Evolutionary conservation across 2,329 filamentous ascomycete species (phyloP).

Genomic region (Amesomyces nigricolor): DNA sequence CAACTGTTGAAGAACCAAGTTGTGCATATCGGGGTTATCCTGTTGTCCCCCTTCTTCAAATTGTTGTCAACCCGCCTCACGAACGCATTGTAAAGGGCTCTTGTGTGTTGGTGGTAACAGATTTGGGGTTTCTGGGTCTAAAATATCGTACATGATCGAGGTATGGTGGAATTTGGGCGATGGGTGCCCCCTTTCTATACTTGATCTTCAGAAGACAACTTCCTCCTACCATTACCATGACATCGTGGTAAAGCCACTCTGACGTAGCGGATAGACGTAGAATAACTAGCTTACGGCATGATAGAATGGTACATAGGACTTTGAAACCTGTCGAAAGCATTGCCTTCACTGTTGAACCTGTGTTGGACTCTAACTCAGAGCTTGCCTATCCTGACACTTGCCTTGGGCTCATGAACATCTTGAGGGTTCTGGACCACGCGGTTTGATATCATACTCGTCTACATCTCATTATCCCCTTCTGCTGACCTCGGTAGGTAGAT

Average conservation of each 20-base stretch:
- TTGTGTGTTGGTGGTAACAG: conserved; percentile 55
- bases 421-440: too few relatives aligned
- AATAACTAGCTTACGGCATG: conserved; percentile 44
- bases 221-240: too few relatives aligned
- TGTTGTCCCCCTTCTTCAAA: conserved; percentile 50
- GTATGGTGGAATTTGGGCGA: conserved; percentile 53
- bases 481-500: neutral
- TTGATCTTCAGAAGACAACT: too few relatives aligned
- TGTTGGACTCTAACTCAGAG: conserved; percentile 44
- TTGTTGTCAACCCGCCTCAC: conserved; percentile 40
- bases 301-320: conserved; percentile 63
- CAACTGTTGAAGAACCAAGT: conserved; percentile 55
- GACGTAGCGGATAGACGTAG: conserved; percentile 31
- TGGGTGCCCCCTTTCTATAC: neutral
- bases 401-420: conserved; percentile 41
- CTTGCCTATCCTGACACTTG: conserved; percentile 38
- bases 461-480: too few relatives aligned
- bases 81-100: conserved; percentile 56
- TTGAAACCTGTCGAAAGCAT: conserved; percentile 61
- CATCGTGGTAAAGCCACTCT: neutral
- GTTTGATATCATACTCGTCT: too few relatives aligned
- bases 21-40: conserved; percentile 59
- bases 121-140: conserved; percentile 40
- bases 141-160: conserved; percentile 57
- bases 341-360: conserved; percentile 59